Conservation (phyloP, 495 filamentous ascomycete species). For the Staphylotrichum tortipilum region DNA sequence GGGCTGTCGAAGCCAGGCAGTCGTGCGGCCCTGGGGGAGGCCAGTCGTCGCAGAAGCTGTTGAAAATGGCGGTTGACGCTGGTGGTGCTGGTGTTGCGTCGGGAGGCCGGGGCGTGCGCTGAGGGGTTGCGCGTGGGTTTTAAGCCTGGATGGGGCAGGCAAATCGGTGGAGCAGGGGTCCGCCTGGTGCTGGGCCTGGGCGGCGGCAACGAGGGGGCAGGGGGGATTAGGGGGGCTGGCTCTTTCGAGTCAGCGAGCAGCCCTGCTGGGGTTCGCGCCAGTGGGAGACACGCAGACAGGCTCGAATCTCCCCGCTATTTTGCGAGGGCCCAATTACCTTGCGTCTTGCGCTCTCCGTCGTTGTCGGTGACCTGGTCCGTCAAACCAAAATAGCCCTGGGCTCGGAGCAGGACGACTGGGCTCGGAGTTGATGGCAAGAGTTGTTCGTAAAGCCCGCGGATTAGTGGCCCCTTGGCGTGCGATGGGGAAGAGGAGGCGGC, state of each 20-base stretch:
- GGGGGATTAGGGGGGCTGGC: slow-evolving; percentile 20
- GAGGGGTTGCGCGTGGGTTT: slow-evolving; percentile 22
- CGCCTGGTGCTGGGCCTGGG: slow-evolving; percentile 14
- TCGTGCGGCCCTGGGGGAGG: slow-evolving; percentile 2
- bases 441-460: slow-evolving; percentile 1
- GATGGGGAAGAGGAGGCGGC: background rate
- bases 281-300: slow-evolving; percentile 15
- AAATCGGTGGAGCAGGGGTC: slow-evolving; percentile 13
- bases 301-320: slow-evolving; percentile 17
- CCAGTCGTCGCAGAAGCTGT: background rate
- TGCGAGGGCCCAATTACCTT: slow-evolving; percentile 3
- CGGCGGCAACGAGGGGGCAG: slow-evolving; percentile 21
- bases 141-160: slow-evolving; percentile 7
- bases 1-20: slow-evolving; percentile 14
- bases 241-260: slow-evolving; percentile 21
- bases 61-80: slow-evolving; percentile 17
- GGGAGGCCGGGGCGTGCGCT: slow-evolving; percentile 7
- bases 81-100: slow-evolving; percentile 9
- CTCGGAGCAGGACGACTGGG: background rate
- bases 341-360: background rate
- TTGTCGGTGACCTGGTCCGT: background rate
- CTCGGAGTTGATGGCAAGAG: slow-evolving; percentile 12
- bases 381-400: slow-evolving; percentile 9
- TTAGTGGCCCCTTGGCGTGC: slow-evolving; percentile 27
- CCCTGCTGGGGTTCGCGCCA: background rate